phyloP scores from a whole-genome alignment of 306 rosid species.

The Psophocarpus tetragonolobus region DNA sequence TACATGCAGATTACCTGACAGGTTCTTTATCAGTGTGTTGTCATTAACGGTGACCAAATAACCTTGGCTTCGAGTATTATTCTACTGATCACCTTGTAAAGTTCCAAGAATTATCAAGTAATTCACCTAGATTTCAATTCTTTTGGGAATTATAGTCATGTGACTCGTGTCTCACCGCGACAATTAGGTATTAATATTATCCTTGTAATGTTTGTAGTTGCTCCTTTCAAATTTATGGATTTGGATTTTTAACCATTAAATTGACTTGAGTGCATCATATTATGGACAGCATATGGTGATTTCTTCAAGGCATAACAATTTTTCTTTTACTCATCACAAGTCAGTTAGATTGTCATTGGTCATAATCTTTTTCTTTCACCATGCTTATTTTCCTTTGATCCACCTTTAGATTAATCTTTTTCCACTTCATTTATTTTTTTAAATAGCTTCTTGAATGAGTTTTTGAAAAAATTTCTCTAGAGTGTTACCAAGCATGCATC shows the following conservation, averaged over 20 bases:
- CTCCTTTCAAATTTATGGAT: not conserved
- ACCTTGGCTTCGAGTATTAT: not conserved
- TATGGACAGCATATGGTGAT: not conserved
- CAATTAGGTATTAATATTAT: not conserved
- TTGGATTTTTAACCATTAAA: not conserved
- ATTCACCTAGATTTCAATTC: not conserved
- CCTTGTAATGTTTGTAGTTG: not conserved
- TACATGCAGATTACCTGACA: constrained; percentile 28
- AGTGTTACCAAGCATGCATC: not conserved
- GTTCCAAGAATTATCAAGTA: not conserved
- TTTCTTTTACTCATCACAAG: not conserved
- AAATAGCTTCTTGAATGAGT: not conserved
- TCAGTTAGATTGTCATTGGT: not conserved
- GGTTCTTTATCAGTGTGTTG: constrained; percentile 5
- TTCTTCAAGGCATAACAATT: not conserved
- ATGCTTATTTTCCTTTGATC: not conserved
- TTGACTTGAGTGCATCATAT: not conserved
- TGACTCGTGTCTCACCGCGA: not conserved
- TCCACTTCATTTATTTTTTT: not conserved
- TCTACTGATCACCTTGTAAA: constrained; percentile 16
- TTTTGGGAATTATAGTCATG: not conserved
- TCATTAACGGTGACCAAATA: not conserved
- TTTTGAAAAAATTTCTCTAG: not conserved
- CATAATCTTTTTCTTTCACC: not conserved
- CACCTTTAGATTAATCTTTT: not conserved